A percentile compares a stretch with the other conserved stretches of the same genome.
These are phyloP conservation scores for Scenedesmus sp. DNA, from an alignment of 163 green algal genomes.

Conservation along the genomic window DNA sequence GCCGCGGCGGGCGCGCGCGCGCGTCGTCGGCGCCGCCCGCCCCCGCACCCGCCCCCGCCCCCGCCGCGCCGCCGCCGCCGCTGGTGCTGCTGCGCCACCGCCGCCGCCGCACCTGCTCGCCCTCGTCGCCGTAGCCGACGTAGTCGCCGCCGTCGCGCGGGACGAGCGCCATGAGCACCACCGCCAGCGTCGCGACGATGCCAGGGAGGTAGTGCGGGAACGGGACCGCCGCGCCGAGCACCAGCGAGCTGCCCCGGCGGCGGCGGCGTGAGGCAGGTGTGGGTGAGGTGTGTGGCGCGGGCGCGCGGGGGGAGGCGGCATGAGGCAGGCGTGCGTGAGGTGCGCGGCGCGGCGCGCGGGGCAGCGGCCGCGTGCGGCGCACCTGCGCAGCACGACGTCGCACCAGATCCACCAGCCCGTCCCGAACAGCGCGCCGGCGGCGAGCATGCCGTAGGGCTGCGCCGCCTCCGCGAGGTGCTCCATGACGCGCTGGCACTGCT, in stretches of 20 bases:
- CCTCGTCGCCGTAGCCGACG: conserved; percentile 7
- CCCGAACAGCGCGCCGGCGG: conserved; percentile 26
- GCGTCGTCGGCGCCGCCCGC: too few species aligned
- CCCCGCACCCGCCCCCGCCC: too few species aligned
- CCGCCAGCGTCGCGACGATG: conserved; percentile 26
- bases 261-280: conserved; percentile 15
- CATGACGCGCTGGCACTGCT: conserved; percentile 2
- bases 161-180: conserved; percentile 27
- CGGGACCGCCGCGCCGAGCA: too few species aligned
- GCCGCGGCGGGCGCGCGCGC: too few species aligned
- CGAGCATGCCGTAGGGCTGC: conserved; percentile 30
- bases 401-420: conserved; percentile 32
- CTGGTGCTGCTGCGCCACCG: background rate
- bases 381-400: conserved; percentile 13
- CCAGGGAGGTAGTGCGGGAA: background rate
- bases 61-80: background rate
- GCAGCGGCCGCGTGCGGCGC: too few species aligned
- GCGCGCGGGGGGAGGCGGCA: too few species aligned
- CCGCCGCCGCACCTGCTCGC: background rate
- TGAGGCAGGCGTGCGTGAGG: conserved; percentile 6
- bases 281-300: too few species aligned
- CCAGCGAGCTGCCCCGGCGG: background rate
- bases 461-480: conserved; percentile 23
- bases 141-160: conserved; percentile 25
- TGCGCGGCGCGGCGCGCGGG: background rate